Evolutionary conservation across 495 filamentous ascomycete species (phyloP), one percentile per base, ranked within the genome.

Genomic region (Corynascus novoguineensis): DNA sequence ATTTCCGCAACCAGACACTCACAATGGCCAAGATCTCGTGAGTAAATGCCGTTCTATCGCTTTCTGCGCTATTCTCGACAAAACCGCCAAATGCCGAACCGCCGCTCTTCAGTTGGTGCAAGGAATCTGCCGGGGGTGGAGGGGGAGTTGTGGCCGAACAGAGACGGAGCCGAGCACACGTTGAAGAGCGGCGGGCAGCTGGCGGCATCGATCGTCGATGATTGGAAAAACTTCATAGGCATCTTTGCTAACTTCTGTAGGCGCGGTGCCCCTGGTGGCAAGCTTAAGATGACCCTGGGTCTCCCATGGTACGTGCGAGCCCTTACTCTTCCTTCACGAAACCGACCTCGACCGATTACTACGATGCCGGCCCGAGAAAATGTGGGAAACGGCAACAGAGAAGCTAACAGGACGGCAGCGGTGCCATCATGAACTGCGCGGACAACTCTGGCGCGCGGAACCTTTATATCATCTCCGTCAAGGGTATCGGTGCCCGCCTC

Each of bases 221-320:
- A n/a, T n/a, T n/a, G n/a, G n/a, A 31, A 40, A 48, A 53, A 29
- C 4, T 22, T 29, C 17, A 35, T 37, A 31, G 3, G 14, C 0
- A 8, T 11, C n/a, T 1, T 47, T 48, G 45, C 68, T 72, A 57
- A 72, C 62, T n/a, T 44, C 9, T 27, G 21, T 51, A 83, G 92
- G 71, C 89, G 89, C 82, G 88, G 87, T 87, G 87, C 88, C 82
- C 84, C 92, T 66, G 95, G 93, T 83, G 95, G 95, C 88, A 98
- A 98, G 88, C 86, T 98, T 63, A 98, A 96, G 87, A 98, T 98
- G 93, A 96, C 93, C 74, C 90, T 98, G 78, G 93, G 88, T 96
- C 90, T 98, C 69, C 93, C 93, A 76, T 88, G 91, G 92, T 97
- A 92, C 78, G 92, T 90, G 55, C 60, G 55, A 67, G 53, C 45